Percentiles rank a stretch among this genome's conserved stretches.
phyloP scores from a whole-genome alignment of 2,329 filamentous ascomycete genomes.

The Hawksworthiomyces lignivorus region DNA sequence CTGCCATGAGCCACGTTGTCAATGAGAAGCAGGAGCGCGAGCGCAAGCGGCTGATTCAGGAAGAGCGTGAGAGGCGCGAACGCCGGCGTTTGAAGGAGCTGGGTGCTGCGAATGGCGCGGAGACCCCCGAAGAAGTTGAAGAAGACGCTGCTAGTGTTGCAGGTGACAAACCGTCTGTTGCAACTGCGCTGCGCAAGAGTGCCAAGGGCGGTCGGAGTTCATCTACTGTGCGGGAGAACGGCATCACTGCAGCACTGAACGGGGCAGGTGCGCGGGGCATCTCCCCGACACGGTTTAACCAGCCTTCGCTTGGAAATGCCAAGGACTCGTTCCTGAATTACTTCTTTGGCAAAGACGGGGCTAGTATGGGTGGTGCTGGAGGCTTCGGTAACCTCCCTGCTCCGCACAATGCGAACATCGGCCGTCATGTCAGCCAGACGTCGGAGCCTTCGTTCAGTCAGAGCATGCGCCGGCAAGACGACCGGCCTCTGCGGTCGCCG shows the following conservation, averaged over 20 bases:
- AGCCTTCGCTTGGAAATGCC: conserved; percentile 52
- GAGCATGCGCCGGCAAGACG: conserved; percentile 67
- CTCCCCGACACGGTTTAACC: conserved; percentile 56
- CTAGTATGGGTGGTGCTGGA: neutral
- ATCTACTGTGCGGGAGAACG: conserved; percentile 66
- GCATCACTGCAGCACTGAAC: conserved; percentile 59
- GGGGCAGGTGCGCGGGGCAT: conserved; percentile 39
- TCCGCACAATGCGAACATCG: conserved; percentile 30
- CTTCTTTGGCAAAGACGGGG: conserved; percentile 93
- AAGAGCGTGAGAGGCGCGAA: conserved; percentile 81
- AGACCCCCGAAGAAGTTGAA: conserved; percentile 53
- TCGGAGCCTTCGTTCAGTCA: conserved; percentile 76
- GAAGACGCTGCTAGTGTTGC: conserved; percentile 56
- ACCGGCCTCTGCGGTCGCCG: conserved; percentile 47
- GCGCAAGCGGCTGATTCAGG: conserved; percentile 68
- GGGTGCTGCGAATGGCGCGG: conserved; percentile 56
- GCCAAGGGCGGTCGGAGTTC: conserved; percentile 66
- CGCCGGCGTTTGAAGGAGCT: conserved; percentile 76
- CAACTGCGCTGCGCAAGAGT: conserved; percentile 50
- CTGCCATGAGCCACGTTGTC: conserved; percentile 95
- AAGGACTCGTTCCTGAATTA: conserved; percentile 95
- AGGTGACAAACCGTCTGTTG: conserved; percentile 30
- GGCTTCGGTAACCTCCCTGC: conserved; percentile 5
- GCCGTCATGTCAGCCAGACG: conserved; percentile 67
- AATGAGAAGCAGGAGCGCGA: conserved; percentile 92